Conservation (phyloP, 805 yeast species). For the Hanseniaspora vineae region DNA sequence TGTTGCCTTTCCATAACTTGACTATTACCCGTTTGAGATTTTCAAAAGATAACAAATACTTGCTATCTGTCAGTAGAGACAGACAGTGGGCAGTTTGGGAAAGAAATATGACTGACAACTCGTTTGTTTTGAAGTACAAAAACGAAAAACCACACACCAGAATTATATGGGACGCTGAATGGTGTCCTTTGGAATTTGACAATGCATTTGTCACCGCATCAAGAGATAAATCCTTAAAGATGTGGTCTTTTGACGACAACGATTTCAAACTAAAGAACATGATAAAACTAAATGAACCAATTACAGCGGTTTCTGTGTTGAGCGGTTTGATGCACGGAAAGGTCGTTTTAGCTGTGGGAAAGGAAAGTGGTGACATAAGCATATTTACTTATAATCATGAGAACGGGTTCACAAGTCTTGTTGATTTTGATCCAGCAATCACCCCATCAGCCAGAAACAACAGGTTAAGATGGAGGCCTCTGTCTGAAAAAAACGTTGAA, state of each 20-base stretch:
- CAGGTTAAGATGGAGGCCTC: conserved; percentile 40
- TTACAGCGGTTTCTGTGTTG: conserved; percentile 54
- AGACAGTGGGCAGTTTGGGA: conserved; percentile 73
- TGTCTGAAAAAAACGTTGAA: conserved; percentile 16
- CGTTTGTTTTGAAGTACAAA: conserved; percentile 25
- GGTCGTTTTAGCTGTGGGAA: conserved; percentile 45
- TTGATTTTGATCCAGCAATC: conserved; percentile 24
- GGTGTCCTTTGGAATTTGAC: conserved; percentile 44
- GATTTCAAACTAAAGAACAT: conserved; percentile 26
- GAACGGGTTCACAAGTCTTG: conserved; percentile 19
- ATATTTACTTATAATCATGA: conserved; percentile 28
- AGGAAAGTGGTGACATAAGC: conserved; percentile 51
- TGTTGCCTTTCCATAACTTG: conserved; percentile 56
- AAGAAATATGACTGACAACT: conserved; percentile 21
- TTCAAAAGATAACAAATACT: conserved; percentile 49
- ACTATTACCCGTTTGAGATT: conserved; percentile 78
- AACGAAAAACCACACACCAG: conserved; percentile 74
- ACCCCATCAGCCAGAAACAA: conserved; percentile 54
- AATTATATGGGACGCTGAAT: conserved; percentile 90
- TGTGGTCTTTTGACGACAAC: conserved; percentile 44
- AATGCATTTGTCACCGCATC: conserved; percentile 69
- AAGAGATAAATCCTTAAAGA: conserved; percentile 67
- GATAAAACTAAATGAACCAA: conserved; percentile 39
- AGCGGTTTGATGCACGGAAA: conserved; percentile 19
- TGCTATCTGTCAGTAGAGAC: conserved; percentile 80